Evolutionary conservation across 805 yeast genomes (phyloP).

Genomic region (Tetrapisispora fleetii): DNA sequence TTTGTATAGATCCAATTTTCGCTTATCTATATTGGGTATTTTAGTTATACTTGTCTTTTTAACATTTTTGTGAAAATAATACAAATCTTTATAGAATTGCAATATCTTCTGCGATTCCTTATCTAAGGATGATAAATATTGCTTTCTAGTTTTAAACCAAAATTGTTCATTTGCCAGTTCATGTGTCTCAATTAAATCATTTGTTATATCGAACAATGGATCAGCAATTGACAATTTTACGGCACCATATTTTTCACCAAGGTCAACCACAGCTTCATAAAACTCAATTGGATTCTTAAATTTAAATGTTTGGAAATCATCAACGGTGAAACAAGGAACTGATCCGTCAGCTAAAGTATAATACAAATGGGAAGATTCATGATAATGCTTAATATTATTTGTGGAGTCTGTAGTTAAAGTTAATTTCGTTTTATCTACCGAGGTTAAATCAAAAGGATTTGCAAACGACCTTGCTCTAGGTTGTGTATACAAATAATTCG

Average conservation of each 20-base stretch:
- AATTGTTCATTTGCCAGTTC: conserved; percentile 14
- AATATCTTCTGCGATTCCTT: conserved; percentile 35
- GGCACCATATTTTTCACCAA: conserved; percentile 21
- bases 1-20: conserved; percentile 54
- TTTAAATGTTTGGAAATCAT: conserved; percentile 7
- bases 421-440: conserved; percentile 5
- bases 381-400: conserved; percentile 5
- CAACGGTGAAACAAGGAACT: conserved; percentile 15
- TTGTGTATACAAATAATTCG: conserved; percentile 7
- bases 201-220: background rate
- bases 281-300: conserved; percentile 11
- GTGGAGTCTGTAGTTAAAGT: background rate
- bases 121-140: conserved; percentile 22
- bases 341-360: conserved; percentile 13
- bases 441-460: conserved; percentile 10
- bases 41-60: conserved; percentile 26
- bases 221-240: conserved; percentile 11
- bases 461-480: conserved; percentile 9
- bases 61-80: conserved; percentile 33
- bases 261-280: conserved; percentile 15
- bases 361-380: conserved; percentile 11
- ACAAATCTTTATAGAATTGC: conserved; percentile 39
- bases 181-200: conserved; percentile 3
- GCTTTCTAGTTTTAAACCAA: conserved; percentile 22
- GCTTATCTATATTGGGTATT: conserved; percentile 57